A percentile compares a stretch with the other conserved stretches of the same genome.
phyloP scores from a whole-genome alignment of 73 alveolate genomes.

The Paramecium biaurelia region DNA sequence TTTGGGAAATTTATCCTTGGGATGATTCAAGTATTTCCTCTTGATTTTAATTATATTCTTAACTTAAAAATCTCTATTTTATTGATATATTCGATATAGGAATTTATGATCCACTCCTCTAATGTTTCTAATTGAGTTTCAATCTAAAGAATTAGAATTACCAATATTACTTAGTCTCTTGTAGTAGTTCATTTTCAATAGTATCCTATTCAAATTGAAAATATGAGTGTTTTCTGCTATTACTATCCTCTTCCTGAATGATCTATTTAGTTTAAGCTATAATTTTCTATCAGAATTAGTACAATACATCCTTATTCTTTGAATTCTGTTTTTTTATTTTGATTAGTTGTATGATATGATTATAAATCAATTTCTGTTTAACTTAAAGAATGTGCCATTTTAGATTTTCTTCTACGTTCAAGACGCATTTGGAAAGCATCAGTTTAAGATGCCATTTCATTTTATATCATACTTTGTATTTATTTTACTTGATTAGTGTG shows the following conservation, averaged over 20 bases:
- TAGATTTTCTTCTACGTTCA: slow-evolving; percentile 24
- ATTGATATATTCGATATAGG: background rate
- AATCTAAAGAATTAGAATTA: background rate
- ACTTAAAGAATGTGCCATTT: background rate
- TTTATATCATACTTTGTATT: background rate
- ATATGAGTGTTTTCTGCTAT: background rate
- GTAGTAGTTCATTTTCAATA: background rate
- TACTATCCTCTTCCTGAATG: background rate
- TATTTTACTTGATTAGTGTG: background rate
- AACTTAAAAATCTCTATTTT: background rate
- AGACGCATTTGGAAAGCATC: background rate
- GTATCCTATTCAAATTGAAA: background rate
- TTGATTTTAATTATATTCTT: background rate
- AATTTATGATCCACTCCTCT: background rate
- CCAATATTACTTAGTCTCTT: background rate
- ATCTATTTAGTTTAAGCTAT: background rate
- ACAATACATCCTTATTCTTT: background rate
- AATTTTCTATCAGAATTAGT: background rate
- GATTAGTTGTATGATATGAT: background rate
- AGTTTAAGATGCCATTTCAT: slow-evolving; percentile 16
- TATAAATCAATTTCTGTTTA: background rate
- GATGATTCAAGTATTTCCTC: background rate
- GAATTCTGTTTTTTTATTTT: background rate
- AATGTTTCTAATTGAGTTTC: background rate
- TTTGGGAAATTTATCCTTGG: background rate